These are phyloP conservation scores for Phialocephala subalpina DNA, from an alignment of 2,329 filamentous ascomycete genomes.

Conservation along the genomic window DNA sequence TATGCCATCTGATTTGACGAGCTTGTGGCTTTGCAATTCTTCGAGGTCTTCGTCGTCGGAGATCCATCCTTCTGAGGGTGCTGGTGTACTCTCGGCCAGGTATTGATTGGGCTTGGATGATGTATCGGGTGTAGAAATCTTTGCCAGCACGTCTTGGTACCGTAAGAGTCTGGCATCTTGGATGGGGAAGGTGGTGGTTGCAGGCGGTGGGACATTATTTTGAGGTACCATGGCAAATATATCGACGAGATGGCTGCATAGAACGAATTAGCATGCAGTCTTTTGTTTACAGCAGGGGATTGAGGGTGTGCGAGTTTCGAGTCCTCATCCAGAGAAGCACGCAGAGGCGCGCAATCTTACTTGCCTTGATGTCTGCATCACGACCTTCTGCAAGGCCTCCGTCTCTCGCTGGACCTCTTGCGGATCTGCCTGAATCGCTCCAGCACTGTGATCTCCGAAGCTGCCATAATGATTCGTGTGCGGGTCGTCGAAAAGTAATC, in stretches of 20 bases:
- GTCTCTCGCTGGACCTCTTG: constrained; percentile 69
- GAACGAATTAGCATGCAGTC: constrained; percentile 28
- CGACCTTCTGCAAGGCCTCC: constrained; percentile 69
- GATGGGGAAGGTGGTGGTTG: constrained; percentile 55
- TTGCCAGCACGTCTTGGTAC: constrained; percentile 69
- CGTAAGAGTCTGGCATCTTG: constrained; percentile 64
- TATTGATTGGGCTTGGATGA: constrained; percentile 46
- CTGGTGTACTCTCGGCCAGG: constrained; percentile 36
- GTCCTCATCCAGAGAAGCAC: constrained; percentile 15
- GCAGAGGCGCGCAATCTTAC: constrained; percentile 50
- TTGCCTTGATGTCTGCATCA: constrained; percentile 71
- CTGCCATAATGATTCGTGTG: constrained; percentile 68
- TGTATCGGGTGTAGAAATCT: constrained; percentile 59
- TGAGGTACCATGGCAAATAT: constrained; percentile 71
- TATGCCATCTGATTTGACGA: constrained; percentile 44
- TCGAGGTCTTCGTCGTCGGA: constrained; percentile 45
- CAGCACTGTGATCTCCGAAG: constrained; percentile 64
- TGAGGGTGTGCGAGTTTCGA: constrained; percentile 24
- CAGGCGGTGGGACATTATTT: constrained; percentile 33
- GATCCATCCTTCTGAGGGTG: constrained; percentile 53
- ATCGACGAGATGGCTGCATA: constrained; percentile 68
- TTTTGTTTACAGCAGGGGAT: constrained; percentile 20
- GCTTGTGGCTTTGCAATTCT: constrained; percentile 38
- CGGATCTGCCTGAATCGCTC: constrained; percentile 61
- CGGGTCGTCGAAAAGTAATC: constrained; percentile 67